A percentile compares a stretch with the other conserved stretches of the same genome.
These are phyloP conservation scores for Yamadazyma olivae DNA, from an alignment of 805 yeast species.

Conservation along the genomic window DNA sequence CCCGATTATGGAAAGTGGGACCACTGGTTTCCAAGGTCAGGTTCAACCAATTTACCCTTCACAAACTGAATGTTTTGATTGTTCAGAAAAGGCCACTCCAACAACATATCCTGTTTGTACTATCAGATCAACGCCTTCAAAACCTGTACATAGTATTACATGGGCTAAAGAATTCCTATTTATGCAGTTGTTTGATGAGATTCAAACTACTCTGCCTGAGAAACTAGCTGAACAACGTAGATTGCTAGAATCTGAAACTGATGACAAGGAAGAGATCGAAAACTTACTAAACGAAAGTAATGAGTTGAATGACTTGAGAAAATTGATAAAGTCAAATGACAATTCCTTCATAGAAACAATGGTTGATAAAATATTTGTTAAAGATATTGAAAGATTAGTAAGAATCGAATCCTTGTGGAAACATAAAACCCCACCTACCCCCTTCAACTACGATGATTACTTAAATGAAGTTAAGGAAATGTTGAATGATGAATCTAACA, in stretches of 20 bases:
- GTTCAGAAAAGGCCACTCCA: constrained; percentile 83
- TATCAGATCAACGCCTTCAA: constrained; percentile 93
- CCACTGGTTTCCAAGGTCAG: constrained; percentile 93
- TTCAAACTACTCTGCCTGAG: constrained; percentile 18
- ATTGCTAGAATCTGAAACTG: constrained; percentile 45
- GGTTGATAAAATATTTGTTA: constrained; percentile 56
- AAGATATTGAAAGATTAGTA: constrained; percentile 76
- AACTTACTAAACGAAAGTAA: constrained; percentile 64
- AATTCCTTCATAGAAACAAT: constrained; percentile 37
- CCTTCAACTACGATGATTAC: constrained; percentile 41
- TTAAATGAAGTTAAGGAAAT: constrained; percentile 6
- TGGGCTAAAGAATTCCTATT: constrained; percentile 96
- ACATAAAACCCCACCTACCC: constrained; percentile 63
- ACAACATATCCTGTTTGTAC: constrained; percentile 95
- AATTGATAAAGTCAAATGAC: constrained; percentile 11
- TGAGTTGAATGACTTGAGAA: constrained; percentile 47
- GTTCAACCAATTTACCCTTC: constrained; percentile 87
- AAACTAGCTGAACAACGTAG: constrained; percentile 20
- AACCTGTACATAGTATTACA: constrained; percentile 92
- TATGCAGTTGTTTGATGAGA: constrained; percentile 69
- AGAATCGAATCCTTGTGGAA: constrained; percentile 77
- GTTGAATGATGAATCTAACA: constrained; percentile 15
- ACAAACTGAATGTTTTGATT: constrained; percentile 87
- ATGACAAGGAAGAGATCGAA: constrained; percentile 61
- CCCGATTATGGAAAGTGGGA: constrained; percentile 90